Evolutionary conservation across 208 protist species (phyloP).

Genomic region (Leishmania aethiopica): DNA sequence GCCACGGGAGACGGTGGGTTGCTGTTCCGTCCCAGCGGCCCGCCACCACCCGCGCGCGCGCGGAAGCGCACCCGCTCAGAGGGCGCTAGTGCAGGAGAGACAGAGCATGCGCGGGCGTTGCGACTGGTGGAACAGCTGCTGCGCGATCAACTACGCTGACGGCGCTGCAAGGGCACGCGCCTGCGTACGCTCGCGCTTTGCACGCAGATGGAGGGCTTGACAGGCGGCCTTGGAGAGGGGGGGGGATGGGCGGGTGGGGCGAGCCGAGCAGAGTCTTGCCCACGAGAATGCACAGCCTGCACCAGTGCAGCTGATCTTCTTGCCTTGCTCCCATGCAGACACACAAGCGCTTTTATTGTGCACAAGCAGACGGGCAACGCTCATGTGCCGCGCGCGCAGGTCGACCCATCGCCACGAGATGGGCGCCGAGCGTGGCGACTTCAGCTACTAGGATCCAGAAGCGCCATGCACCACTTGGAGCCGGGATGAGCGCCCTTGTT

Average conservation of each 20-base stretch:
- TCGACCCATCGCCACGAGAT: not conserved
- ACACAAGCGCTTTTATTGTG: not conserved
- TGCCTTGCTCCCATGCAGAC: not conserved
- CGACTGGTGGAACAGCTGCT: conserved; percentile 30
- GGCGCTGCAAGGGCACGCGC: not conserved
- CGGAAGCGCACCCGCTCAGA: not conserved
- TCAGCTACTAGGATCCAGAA: not conserved
- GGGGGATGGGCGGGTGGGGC: not conserved
- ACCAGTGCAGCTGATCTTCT: not conserved
- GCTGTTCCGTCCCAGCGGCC: not conserved
- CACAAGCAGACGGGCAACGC: not conserved
- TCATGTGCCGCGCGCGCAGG: not conserved
- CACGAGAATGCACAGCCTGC: not conserved
- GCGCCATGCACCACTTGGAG: not conserved
- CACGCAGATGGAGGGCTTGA: not conserved
- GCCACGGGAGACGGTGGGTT: not conserved
- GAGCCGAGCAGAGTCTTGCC: not conserved
- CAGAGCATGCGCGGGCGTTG: conserved; percentile 13
- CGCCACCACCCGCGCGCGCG: not conserved
- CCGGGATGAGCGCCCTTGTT: not conserved
- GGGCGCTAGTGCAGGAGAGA: not conserved
- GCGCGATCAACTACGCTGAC: conserved; percentile 17
- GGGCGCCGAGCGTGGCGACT: not conserved
- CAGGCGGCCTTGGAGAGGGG: not conserved
- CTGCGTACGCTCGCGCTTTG: not conserved